Conservation (phyloP, 2,329 filamentous ascomycete genomes). For the Colletotrichum zoysiae region DNA sequence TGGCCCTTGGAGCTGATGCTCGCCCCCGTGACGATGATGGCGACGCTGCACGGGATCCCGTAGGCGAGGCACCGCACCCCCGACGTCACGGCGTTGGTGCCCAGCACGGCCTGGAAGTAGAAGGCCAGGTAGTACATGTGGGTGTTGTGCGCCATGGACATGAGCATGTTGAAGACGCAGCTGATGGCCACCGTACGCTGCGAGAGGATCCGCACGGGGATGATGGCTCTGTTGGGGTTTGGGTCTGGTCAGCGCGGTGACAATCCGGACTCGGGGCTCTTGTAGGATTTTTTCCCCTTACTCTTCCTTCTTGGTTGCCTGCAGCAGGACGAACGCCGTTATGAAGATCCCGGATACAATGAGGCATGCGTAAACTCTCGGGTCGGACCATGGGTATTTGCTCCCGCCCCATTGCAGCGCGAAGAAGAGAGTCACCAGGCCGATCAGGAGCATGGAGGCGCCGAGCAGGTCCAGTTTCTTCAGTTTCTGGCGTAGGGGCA, state of each 20-base stretch:
- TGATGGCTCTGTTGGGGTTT: background rate
- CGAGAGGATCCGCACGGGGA: background rate
- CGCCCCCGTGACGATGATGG: background rate
- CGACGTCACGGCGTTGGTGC: background rate
- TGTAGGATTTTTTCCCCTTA: background rate
- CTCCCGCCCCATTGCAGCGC: slow-evolving; percentile 13
- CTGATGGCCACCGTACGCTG: slow-evolving; percentile 15
- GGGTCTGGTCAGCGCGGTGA: background rate
- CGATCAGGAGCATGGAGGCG: background rate
- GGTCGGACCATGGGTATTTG: background rate
- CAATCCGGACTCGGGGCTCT: no score
- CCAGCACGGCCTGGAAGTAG: slow-evolving; percentile 6
- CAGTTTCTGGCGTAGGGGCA: background rate
- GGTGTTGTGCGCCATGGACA: background rate
- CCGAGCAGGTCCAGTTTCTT: background rate
- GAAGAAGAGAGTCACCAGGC: background rate
- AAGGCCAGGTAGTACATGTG: slow-evolving; percentile 3
- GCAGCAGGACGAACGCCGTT: background rate
- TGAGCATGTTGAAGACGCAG: slow-evolving; percentile 5
- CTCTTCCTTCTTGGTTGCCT: slow-evolving; percentile 5
- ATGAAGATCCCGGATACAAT: background rate
- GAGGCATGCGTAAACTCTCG: background rate
- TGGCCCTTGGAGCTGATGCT: background rate
- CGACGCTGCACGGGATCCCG: background rate
- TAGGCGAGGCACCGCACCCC: slow-evolving; percentile 2